phyloP scores from a whole-genome alignment of 352 stramenopile genomes.

The Pythium vanterpoolii region DNA sequence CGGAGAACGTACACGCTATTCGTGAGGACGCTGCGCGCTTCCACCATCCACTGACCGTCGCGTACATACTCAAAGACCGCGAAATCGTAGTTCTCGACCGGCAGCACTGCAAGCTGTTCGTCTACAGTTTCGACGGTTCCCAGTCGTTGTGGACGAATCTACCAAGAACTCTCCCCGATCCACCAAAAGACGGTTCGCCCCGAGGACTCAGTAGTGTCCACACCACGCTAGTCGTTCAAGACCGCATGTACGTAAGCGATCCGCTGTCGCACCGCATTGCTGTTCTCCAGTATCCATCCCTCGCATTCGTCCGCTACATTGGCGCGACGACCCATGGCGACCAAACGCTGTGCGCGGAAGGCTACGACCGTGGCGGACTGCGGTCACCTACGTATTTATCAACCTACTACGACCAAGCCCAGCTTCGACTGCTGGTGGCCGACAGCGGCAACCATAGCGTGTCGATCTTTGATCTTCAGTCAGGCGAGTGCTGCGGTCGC shows the following conservation, averaged over 20 bases:
- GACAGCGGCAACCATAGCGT: constrained; percentile 64
- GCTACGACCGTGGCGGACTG: constrained; percentile 48
- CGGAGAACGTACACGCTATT: constrained; percentile 27
- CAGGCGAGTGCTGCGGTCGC: constrained; percentile 29
- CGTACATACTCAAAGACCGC: constrained; percentile 29
- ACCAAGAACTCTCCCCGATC: not conserved
- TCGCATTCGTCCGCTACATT: constrained; percentile 46
- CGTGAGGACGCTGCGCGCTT: constrained; percentile 30
- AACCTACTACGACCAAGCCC: not conserved
- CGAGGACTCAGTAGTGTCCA: constrained; percentile 7
- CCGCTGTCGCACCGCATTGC: constrained; percentile 47
- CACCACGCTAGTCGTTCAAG: not conserved
- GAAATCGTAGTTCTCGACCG: constrained; percentile 48
- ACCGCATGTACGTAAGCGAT: constrained; percentile 50
- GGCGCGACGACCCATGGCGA: constrained; percentile 57
- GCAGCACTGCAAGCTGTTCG: constrained; percentile 43
- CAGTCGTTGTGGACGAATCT: constrained; percentile 38
- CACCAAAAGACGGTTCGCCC: constrained; percentile 3
- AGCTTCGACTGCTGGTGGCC: constrained; percentile 35
- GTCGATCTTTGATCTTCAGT: constrained; percentile 45
- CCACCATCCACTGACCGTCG: constrained; percentile 43
- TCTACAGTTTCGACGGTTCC: constrained; percentile 54
- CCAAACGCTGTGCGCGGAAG: constrained; percentile 39
- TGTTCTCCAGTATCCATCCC: constrained; percentile 23
- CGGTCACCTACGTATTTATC: constrained; percentile 45